These are phyloP conservation scores for Aspergillus pseudoterreus DNA, from an alignment of 2,329 filamentous ascomycete species.

Conservation along the genomic window DNA sequence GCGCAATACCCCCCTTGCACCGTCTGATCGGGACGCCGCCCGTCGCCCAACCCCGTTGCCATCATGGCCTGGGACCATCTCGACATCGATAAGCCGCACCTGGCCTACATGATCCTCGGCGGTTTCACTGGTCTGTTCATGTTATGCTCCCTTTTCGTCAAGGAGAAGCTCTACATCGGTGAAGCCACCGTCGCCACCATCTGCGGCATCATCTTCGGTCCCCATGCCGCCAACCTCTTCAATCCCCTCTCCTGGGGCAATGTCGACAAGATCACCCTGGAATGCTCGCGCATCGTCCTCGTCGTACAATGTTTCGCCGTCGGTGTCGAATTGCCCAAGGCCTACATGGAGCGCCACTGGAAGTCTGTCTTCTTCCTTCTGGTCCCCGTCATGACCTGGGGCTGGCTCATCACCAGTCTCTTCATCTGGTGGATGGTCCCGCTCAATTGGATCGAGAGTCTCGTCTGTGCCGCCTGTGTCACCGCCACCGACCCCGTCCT, in stretches of 20 bases:
- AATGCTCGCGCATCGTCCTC: conserved; percentile 68
- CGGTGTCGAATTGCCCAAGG: conserved; percentile 65
- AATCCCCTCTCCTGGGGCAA: conserved; percentile 62
- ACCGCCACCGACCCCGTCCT: conserved; percentile 96
- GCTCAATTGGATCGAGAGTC: conserved; percentile 83
- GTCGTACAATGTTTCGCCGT: conserved; percentile 72
- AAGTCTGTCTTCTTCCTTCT: conserved; percentile 83
- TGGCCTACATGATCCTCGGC: conserved; percentile 97
- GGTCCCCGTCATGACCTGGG: conserved; percentile 94
- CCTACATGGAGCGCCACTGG: conserved; percentile 98
- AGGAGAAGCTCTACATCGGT: conserved; percentile 97
- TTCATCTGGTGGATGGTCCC: conserved; percentile 91
- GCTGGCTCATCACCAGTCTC: conserved; percentile 77
- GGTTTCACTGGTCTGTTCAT: conserved; percentile 98
- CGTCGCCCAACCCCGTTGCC: conserved; percentile 5
- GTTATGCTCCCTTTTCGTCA: conserved; percentile 96
- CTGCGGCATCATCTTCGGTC: conserved; percentile 68
- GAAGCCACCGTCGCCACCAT: conserved; percentile 87
- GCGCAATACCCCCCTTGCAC: not conserved
- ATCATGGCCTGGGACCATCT: conserved; percentile 51
- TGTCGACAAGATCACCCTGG: conserved; percentile 63
- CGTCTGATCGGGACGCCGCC: not conserved
- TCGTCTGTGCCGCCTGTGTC: conserved; percentile 85
- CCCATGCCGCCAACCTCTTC: conserved; percentile 63
- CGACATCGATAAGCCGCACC: conserved; percentile 81